A percentile compares a stretch with the other conserved stretches of the same genome.
Conservation (phyloP, 148 eudicot genomes). For the Dianthus caryophyllus region DNA sequence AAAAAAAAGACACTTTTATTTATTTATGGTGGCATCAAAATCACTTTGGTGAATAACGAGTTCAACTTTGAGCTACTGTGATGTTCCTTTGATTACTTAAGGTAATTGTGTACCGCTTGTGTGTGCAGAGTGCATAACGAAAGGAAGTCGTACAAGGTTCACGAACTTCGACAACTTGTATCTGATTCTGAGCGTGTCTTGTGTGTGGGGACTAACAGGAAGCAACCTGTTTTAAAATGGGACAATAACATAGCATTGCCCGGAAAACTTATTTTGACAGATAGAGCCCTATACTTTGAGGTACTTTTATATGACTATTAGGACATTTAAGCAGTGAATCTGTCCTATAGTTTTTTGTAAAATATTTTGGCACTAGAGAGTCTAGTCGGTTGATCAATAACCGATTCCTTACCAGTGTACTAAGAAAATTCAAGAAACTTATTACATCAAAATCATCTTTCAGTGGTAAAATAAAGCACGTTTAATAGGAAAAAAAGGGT, state of each 20-base stretch:
- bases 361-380: background rate
- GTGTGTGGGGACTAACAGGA: conserved; percentile 68
- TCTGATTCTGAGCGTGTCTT: conserved; percentile 60
- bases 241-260: conserved; percentile 92
- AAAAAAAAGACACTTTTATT: no score
- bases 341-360: background rate
- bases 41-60: background rate
- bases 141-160: conserved; percentile 50
- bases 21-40: background rate
- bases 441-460: background rate
- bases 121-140: conserved; percentile 74
- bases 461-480: background rate
- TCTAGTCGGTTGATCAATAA: background rate
- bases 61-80: conserved; percentile 7
- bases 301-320: conserved; percentile 28
- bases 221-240: conserved; percentile 87
- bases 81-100: conserved; percentile 15
- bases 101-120: conserved; percentile 6
- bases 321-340: background rate
- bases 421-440: background rate
- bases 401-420: background rate
- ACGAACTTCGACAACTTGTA: conserved; percentile 34
- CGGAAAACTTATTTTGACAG: conserved; percentile 82
- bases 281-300: conserved; percentile 88
- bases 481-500: background rate